Conservation (phyloP, 495 filamentous ascomycete genomes). For the Hyaloscypha hepaticicola region DNA sequence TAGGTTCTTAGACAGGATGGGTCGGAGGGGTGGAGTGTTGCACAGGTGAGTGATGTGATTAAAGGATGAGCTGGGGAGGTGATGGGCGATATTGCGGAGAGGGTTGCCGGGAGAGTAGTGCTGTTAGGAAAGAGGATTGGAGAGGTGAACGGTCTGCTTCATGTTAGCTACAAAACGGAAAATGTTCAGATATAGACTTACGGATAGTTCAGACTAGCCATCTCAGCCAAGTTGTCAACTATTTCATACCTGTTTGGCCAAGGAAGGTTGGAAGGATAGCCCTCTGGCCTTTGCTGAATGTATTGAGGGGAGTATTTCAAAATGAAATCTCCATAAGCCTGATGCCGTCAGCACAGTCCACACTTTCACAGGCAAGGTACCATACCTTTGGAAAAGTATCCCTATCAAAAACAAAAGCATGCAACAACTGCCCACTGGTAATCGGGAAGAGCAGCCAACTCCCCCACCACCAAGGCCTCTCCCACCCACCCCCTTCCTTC, state of each 20-base stretch:
- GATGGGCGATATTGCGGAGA: slow-evolving; percentile 71
- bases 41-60: slow-evolving; percentile 81
- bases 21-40: slow-evolving; percentile 83
- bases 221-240: slow-evolving; percentile 75
- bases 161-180: slow-evolving; percentile 5
- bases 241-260: slow-evolving; percentile 81
- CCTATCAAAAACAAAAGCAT: slow-evolving; percentile 89
- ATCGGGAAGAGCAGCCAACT: slow-evolving; percentile 95
- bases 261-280: slow-evolving; percentile 59
- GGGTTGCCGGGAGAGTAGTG: slow-evolving; percentile 61
- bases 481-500: slow-evolving; percentile 39
- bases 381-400: slow-evolving; percentile 73
- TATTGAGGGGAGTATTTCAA: slow-evolving; percentile 74
- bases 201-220: slow-evolving; percentile 84
- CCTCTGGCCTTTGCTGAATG: slow-evolving; percentile 67
- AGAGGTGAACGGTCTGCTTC: slow-evolving; percentile 68
- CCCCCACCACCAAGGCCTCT: slow-evolving; percentile 83
- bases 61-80: slow-evolving; percentile 81
- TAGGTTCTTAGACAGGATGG: slow-evolving; percentile 86
- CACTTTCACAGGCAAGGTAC: background rate
- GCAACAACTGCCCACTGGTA: slow-evolving; percentile 86
- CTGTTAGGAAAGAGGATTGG: slow-evolving; percentile 81
- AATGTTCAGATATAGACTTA: slow-evolving; percentile 43
- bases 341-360: background rate
- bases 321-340: slow-evolving; percentile 72